phyloP scores from a whole-genome alignment of 352 stramenopile genomes.

The Thalassiosira gravida region DNA sequence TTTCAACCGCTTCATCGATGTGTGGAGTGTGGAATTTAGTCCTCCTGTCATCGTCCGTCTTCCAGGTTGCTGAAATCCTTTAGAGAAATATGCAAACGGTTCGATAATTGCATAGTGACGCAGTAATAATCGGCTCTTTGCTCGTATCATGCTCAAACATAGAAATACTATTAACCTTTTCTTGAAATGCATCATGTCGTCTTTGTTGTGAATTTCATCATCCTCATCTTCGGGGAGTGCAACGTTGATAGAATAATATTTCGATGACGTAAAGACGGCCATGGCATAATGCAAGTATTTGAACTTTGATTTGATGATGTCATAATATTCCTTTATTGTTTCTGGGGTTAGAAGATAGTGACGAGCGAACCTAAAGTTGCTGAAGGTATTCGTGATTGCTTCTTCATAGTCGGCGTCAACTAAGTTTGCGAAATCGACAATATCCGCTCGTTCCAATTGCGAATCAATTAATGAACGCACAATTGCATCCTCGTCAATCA shows the following conservation, averaged over 20 bases:
- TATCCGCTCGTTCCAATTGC: not conserved
- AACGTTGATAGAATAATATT: not conserved
- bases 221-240: not conserved
- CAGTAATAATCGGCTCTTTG: not conserved
- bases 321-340: not conserved
- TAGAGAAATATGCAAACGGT: not conserved
- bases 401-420: not conserved
- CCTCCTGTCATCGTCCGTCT: not conserved
- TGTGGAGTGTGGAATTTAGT: not conserved
- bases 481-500: not conserved
- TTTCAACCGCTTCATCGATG: not conserved
- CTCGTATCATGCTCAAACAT: not conserved
- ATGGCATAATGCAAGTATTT: not conserved
- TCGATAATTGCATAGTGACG: conserved; percentile 2
- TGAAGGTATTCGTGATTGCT: not conserved
- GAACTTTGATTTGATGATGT: not conserved
- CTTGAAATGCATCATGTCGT: not conserved
- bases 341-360: not conserved
- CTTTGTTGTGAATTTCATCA: not conserved
- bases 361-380: not conserved
- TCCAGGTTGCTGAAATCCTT: not conserved
- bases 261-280: not conserved
- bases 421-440: not conserved
- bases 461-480: not conserved
- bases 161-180: not conserved